These are phyloP conservation scores for Diospyros lotus DNA, from an alignment of 148 eudicot genomes.

Conservation along the genomic window DNA sequence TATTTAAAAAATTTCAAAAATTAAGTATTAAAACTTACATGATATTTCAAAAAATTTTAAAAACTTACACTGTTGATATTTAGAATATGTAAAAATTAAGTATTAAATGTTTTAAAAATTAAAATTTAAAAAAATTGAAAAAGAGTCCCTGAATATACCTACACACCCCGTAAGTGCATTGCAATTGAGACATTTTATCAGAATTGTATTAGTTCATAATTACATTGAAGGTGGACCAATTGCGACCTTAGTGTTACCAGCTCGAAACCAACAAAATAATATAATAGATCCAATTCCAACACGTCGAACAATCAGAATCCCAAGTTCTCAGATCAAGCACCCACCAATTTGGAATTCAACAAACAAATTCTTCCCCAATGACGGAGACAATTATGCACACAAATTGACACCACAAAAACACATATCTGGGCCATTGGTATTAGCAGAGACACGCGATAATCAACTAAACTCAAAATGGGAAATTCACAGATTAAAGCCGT, in stretches of 20 bases:
- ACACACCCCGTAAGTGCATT: too few species aligned
- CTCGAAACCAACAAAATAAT: neutral
- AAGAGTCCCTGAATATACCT: too few species aligned
- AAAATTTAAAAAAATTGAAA: too few species aligned
- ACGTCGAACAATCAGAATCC: neutral
- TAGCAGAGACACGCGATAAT: neutral
- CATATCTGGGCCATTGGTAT: neutral
- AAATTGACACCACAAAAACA: neutral
- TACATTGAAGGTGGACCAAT: neutral
- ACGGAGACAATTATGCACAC: neutral
- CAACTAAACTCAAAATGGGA: neutral
- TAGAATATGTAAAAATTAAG: too few species aligned
- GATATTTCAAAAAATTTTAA: too few species aligned
- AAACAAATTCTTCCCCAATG: neutral
- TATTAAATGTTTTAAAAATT: too few species aligned
- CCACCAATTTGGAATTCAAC: neutral
- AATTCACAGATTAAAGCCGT: conserved; percentile 6
- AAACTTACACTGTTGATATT: too few species aligned
- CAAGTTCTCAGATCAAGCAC: neutral
- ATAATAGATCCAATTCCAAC: neutral
- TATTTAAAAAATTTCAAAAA: too few species aligned
- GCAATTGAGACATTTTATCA: too few species aligned
- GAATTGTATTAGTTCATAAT: neutral
- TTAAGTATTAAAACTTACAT: too few species aligned
- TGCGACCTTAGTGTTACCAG: neutral